Conservation (phyloP, 331 rosid species). For the Quercus tomentella region DNA sequence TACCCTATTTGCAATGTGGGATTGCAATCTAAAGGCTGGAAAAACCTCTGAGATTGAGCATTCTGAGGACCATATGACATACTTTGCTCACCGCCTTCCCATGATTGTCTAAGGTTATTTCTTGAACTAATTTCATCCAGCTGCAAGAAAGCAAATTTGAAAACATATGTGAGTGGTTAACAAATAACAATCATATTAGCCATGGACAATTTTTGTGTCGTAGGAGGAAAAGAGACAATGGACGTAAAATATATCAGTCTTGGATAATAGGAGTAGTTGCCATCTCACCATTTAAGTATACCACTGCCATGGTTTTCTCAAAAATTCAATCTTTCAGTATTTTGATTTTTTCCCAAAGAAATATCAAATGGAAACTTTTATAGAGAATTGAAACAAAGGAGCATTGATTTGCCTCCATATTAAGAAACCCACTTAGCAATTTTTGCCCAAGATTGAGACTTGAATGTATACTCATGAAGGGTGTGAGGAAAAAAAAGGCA, state of each 20-base stretch:
- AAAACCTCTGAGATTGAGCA: constrained; percentile 77
- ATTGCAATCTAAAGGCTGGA: constrained; percentile 89
- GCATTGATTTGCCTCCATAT: background rate
- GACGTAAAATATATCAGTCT: background rate
- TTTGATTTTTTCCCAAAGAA: background rate
- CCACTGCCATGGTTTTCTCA: background rate
- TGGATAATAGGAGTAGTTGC: background rate
- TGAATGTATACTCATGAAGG: background rate
- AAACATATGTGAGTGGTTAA: background rate
- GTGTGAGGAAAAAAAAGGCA: background rate
- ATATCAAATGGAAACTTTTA: background rate
- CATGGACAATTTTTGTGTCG: no score
- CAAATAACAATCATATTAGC: background rate
- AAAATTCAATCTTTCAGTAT: background rate
- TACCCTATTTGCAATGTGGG: constrained; percentile 96
- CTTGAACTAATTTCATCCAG: constrained; percentile 75
- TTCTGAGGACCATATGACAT: constrained; percentile 56
- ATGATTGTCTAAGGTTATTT: constrained; percentile 55
- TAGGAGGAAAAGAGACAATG: background rate
- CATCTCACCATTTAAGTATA: background rate
- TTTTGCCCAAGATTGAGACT: background rate
- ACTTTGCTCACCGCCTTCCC: constrained; percentile 77
- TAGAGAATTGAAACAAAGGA: background rate
- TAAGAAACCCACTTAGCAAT: background rate
- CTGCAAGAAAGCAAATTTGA: constrained; percentile 31